Evolutionary conservation across 2,329 filamentous ascomycete species (phyloP).

Genomic region (Aspergillus eucalypticola): DNA sequence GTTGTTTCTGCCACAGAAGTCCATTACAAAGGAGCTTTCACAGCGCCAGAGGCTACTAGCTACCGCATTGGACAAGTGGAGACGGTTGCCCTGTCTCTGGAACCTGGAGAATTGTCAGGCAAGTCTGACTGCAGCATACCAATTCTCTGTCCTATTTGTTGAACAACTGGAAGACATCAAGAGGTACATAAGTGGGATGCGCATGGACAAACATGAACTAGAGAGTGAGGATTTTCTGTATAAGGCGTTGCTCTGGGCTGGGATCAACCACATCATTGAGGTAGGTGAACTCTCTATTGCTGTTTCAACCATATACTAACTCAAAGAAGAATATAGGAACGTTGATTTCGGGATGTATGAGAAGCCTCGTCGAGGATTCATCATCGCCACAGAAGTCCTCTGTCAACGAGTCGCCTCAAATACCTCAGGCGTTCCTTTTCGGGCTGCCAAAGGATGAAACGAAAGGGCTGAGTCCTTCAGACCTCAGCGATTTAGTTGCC

Average conservation of each 20-base stretch:
- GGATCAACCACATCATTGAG: neutral
- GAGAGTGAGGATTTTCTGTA: neutral
- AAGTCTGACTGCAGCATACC: neutral
- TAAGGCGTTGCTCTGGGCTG: neutral
- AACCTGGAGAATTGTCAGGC: neutral
- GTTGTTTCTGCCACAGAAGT: neutral
- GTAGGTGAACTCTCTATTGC: neutral
- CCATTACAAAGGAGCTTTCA: neutral
- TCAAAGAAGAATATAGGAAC: neutral
- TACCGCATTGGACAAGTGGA: neutral
- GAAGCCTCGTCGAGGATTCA: neutral
- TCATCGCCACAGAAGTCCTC: neutral
- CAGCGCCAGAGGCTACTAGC: neutral
- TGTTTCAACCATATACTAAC: neutral
- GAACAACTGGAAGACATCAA: neutral
- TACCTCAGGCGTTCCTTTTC: neutral
- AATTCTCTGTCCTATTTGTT: neutral
- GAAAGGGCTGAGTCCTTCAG: neutral
- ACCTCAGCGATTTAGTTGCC: neutral
- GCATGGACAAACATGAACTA: neutral
- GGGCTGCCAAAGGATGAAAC: neutral
- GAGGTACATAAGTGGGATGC: neutral
- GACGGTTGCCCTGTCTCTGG: neutral
- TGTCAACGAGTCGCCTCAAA: neutral
- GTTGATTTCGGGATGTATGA: neutral